Base-by-base conservation (phyloP, 176 grass and related monocot genomes). In the Aegilops speltoides region DNA sequence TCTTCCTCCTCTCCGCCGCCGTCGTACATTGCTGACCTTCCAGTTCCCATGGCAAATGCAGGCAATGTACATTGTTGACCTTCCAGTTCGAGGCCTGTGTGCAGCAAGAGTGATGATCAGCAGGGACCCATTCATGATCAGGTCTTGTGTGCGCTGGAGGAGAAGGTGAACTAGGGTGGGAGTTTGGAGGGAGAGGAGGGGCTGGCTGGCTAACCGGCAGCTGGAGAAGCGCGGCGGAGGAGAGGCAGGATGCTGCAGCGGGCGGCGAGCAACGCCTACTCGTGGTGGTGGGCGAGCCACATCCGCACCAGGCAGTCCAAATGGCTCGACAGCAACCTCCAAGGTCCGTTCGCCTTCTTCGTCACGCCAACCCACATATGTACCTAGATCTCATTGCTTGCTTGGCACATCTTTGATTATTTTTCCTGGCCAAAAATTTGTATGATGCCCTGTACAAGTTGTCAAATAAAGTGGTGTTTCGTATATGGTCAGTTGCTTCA, bases 251-350 rank as follows among this genome's bases (percentile, higher is more conserved):
- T 97, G 95, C 81, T 97, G 82, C 90, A 95, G 70, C 72, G 93
- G 24, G 95, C 93, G 1, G 95, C 95, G 26, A 91, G 93, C 89
- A 98, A 91, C 33, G 95, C 95, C 6, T 98, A 95, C 28, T 95
- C 93, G 3, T 98, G 95, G 93, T 98, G 89, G 93, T 98, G 93
- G 95, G 93, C 93, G 34, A 98, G 93, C 83, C 95, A 98, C 85
- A 87, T 93, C 83, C 87, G 95, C 62, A 93, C 93, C 73, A 98
- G 90, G 80, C 95, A 98, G 72, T 98, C 93, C 78, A 98, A 95
- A 98, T 98, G 95, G 95, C 95, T 98, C 9, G 93, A 98, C 85
- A 79, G 29, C 89, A 91, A 92, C 45, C 93, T 95, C 29, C 90
- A 90, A 89, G 95, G 95, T 98, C 50, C 3, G 74, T 38, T 26